phyloP scores from a whole-genome alignment of 2,329 filamentous ascomycete species.

The Beauveria varroae region DNA sequence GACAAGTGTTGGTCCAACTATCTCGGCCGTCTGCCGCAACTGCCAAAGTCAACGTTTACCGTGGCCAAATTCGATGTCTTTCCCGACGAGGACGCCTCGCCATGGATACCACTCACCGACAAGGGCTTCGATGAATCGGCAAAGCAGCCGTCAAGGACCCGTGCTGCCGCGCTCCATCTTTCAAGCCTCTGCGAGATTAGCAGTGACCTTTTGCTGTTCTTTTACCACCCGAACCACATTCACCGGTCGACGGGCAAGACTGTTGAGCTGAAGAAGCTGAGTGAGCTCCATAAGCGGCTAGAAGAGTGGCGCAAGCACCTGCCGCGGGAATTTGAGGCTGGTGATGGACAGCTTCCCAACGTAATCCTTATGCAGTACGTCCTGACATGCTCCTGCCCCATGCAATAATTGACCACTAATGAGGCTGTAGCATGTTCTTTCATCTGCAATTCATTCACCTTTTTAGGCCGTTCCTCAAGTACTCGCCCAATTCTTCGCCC shows the following conservation, averaged over 20 bases:
- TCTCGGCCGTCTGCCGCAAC: conserved; percentile 79
- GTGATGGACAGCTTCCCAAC: conserved; percentile 81
- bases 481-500: conserved; percentile 71
- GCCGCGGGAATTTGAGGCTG: conserved; percentile 80
- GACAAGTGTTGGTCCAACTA: conserved; percentile 99
- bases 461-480: conserved; percentile 91
- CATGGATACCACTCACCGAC: conserved; percentile 87
- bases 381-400: not conserved
- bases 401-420: conserved; percentile 17
- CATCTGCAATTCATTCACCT: conserved; percentile 93
- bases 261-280: conserved; percentile 82
- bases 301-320: conserved; percentile 83
- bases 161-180: conserved; percentile 75
- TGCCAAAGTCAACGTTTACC: conserved; percentile 71
- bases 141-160: conserved; percentile 73
- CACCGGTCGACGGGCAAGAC: conserved; percentile 63
- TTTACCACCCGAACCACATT: conserved; percentile 75
- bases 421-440: conserved; percentile 76
- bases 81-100: conserved; percentile 74
- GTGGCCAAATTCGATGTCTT: conserved; percentile 88
- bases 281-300: conserved; percentile 80
- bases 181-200: conserved; percentile 86
- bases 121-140: conserved; percentile 64
- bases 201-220: conserved; percentile 78
- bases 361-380: conserved; percentile 78